Evolutionary conservation across 805 yeast genomes (phyloP), one percentile per base, ranked within the genome.

Genomic region (Blastobotrys attinorum): DNA sequence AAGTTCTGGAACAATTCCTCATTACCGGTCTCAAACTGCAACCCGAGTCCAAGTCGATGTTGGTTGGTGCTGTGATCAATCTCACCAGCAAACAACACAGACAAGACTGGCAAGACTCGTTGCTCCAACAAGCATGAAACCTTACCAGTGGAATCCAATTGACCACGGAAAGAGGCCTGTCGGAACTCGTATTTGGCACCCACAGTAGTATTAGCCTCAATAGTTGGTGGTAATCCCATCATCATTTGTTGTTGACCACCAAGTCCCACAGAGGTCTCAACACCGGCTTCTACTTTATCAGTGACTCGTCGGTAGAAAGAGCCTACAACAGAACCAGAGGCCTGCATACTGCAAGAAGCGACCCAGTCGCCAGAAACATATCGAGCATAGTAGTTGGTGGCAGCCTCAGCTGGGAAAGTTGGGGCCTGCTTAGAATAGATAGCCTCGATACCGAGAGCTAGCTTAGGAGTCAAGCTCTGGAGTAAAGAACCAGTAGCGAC

Each of bases 171-270:
- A 43, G 87, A 81, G 46, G 94, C 82, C 69, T 87, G 94, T 72
- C 97, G 87, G 76, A 87, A 92, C 72, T 92, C 97, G 69, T 90
- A 90, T 71, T 90, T 92, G 58, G 96, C 95, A 69, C 97, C 98
- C 46, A 90, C 63, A 48, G 96, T 84, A 56, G 98, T 89, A 58
- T 77, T 75, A 61, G 95, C 97, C 62, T 90, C 96, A 47, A 89
- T 73, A 36, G 82, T 79, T 27, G 95, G 85, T 56, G 80, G 77
- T 48, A 90, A 89, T 51, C 84, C 78, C 60, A 90, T 83, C 73
- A 81, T 73, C 65, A 84, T 72, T 44, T 48, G 48, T 15, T 48
- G 46, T 38, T 49, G 46, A 31, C 52, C 54, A 47, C 59, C 55
- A 27, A 51, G 56, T 21, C 59, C 48, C 37, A 57, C 42, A 39